Percentiles rank a stretch among this genome's conserved stretches.
phyloP scores from a whole-genome alignment of 2,329 filamentous ascomycete genomes.

The Hypoxylon sp. region DNA sequence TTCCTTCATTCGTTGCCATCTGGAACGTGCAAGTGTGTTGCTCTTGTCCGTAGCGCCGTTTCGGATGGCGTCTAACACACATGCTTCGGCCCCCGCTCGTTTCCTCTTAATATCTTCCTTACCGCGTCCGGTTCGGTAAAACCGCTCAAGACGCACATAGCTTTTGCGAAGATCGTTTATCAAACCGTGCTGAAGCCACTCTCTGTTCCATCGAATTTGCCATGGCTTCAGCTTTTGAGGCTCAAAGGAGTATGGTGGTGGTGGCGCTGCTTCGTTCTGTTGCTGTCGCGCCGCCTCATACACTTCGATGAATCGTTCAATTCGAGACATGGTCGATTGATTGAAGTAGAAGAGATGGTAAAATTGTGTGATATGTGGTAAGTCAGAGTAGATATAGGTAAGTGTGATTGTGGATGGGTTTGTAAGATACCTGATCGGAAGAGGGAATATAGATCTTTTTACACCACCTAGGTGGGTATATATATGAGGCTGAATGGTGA shows the following conservation, averaged over 20 bases:
- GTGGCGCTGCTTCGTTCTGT: neutral
- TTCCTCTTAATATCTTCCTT: neutral
- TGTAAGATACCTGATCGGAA: neutral
- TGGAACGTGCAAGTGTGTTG: neutral
- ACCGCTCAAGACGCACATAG: neutral
- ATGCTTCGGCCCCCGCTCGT: neutral
- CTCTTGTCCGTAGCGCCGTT: neutral
- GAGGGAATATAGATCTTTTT: neutral
- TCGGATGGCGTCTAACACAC: neutral
- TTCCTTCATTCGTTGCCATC: neutral
- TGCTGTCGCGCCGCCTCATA: neutral
- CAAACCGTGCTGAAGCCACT: neutral
- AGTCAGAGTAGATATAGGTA: neutral
- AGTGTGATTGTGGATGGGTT: neutral
- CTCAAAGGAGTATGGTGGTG: neutral
- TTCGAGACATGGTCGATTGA: neutral
- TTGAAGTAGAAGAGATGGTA: neutral
- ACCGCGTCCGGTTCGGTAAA: neutral
- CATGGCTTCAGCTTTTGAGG: neutral
- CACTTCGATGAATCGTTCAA: neutral
- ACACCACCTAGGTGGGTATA: neutral
- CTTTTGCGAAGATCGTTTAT: neutral
- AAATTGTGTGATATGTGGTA: neutral
- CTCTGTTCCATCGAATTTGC: conserved; percentile 1
- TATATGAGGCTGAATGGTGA: neutral